Evolutionary conservation across 1,284 basidiomycete species (phyloP).

Genomic region (Cryptococcus hybrid): DNA sequence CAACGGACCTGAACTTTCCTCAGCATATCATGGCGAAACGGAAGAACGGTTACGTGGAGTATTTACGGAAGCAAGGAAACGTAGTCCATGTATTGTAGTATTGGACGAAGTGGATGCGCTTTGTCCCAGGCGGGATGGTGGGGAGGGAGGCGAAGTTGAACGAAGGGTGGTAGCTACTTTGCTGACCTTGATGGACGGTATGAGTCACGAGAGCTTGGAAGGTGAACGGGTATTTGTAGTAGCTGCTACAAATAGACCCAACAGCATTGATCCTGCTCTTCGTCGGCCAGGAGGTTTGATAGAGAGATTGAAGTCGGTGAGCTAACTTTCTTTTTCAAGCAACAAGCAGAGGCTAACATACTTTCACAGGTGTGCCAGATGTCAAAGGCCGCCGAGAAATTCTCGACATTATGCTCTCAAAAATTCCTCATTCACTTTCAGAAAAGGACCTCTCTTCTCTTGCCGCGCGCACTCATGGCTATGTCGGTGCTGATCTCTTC

Average conservation of each 20-base stretch:
- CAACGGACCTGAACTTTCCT: conserved; percentile 92
- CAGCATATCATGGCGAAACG: conserved; percentile 95
- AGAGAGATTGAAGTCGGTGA: conserved; percentile 94
- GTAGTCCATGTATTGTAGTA: conserved; percentile 87
- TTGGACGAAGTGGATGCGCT: conserved; percentile 96
- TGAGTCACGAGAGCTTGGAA: conserved; percentile 59
- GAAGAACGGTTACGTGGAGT: conserved; percentile 86
- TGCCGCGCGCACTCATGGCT: conserved; percentile 85
- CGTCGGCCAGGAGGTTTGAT: conserved; percentile 90
- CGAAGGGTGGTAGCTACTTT: conserved; percentile 93
- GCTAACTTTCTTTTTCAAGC: conserved; percentile 13
- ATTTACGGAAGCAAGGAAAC: conserved; percentile 76
- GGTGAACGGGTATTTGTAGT: conserved; percentile 79
- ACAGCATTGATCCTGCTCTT: conserved; percentile 94
- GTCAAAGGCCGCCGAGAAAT: conserved; percentile 78
- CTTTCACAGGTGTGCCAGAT: conserved; percentile 74
- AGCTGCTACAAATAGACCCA: conserved; percentile 95
- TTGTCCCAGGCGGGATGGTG: conserved; percentile 84
- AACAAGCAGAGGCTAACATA: background rate
- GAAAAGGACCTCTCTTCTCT: conserved; percentile 62
- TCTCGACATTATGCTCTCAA: conserved; percentile 72
- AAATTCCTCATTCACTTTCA: conserved; percentile 73
- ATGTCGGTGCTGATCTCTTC: conserved; percentile 93
- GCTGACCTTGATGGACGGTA: conserved; percentile 92
- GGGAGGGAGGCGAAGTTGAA: conserved; percentile 86